Base-by-base conservation (phyloP, 2,329 filamentous ascomycete species). In the Periconia sp. region DNA sequence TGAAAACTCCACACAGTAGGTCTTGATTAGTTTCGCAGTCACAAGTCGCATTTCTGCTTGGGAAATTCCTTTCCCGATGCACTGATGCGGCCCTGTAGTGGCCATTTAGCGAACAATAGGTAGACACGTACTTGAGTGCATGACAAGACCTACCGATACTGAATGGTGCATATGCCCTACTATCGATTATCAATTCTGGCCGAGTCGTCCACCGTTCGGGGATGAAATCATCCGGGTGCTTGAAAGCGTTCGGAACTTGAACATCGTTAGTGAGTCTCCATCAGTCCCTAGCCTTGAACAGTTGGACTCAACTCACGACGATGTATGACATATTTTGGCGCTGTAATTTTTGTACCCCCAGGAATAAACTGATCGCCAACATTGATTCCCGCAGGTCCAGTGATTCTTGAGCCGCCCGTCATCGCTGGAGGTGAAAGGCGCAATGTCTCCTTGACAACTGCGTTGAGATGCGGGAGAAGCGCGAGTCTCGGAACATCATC, bases 121-220 rank as follows among this genome's bases (percentile, higher is more conserved):
- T 7, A 7, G 23, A 12, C 23, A 7, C 12, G 23, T 12, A 25
- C 12, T 25, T 12, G 23, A 25, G 12, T 8, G 8, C 23, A 7
- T 25, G 23, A 30, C 13, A 10, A 15, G 21, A 36, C 33, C 4
- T 31, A 39, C 85, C 85, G 45, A 87, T 70, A 22, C 78, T 82
- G 54, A 88, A 88, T 3, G 87, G 84, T 48, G 82, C 87, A 67
- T 87, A 90, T 0, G 86, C 86, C 29, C 74, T 34, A n/a, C 32
- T 34, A 29, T 47, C 24, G n/a, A 26, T 36, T 4, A 45, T 32
- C 32, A 51, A 12, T 19, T 40, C 43, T 1, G 43, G 36, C 11
- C 24, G n/a, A 2, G 23, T 25, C 4, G 19, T 33, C 48, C 43
- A 51, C 10, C 43, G 29, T 32, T 51, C 43, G 2, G 48, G 43